Base-by-base conservation (phyloP, 371 early-diverging fungal species). In the Amoeboaphelidium protococcarum region DNA sequence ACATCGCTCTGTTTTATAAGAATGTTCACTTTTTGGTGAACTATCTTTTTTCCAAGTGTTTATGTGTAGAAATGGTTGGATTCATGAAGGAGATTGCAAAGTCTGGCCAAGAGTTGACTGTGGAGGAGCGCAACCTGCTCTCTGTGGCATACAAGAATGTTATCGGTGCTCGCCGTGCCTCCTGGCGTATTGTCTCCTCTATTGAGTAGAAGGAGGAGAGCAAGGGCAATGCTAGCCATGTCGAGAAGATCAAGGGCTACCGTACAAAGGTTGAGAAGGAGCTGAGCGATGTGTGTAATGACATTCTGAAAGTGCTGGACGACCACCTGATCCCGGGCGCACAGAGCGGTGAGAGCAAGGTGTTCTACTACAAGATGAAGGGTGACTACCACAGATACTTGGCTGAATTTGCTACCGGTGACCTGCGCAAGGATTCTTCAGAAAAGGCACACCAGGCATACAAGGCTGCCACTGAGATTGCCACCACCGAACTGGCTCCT, bases 351-450 rank as follows among this genome's bases (percentile, higher is more conserved):
- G 92, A 95, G 71, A 85, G 90, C 60, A 83, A 80, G 69, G 95
- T 97, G 50, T 97, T 97, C 65, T 97, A 96, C 71, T 80, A 85
- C 72, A 97, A 98, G 78, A 97, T 98, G 99, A 96, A 88, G 78
- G 99, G 97, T 50, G 99, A 99, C 65, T 99, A 99, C 73, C 85
- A 86, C 74, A 83, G 99, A 59, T 99, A 99, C 67, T 79, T 96
- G 50, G 97, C 99, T 52, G 99, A 99, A 69, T 92, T 97, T 63
- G 71, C 82, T 54, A 63, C 72, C 40, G 83, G 78, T 42, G 84
- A 83, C 42, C 69, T 73, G 56, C 80, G 92, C 58, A 77, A 82
- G 67, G 76, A 77, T 6, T 75, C 89, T 47, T 79, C 87, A 4
- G 74, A 80, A 47, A 61, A 74, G 55, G 87, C 97, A 41, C 80